A percentile compares a stretch with the other conserved stretches of the same genome.
These are phyloP conservation scores for Sisymbrium irio DNA, from an alignment of 345 rosid genomes.

Conservation along the genomic window DNA sequence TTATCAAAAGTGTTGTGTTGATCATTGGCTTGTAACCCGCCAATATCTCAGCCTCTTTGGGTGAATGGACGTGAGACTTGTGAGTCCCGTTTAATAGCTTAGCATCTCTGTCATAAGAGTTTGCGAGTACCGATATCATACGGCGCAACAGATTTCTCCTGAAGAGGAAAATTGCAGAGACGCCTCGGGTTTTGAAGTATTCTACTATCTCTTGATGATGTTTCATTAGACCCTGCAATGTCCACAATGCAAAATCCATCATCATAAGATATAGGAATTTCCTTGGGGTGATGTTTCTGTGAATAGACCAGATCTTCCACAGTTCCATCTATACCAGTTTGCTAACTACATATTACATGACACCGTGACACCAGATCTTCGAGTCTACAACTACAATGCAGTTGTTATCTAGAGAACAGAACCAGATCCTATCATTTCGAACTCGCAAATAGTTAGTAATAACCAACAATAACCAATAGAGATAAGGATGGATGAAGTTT, in stretches of 20 bases:
- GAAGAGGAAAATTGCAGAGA: conserved; percentile 81
- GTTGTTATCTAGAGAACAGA: neutral
- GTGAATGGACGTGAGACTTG: conserved; percentile 93
- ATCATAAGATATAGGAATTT: neutral
- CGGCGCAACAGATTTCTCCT: conserved; percentile 86
- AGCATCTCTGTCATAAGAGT: conserved; percentile 73
- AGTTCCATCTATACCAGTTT: no score
- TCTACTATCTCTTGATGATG: conserved; percentile 76
- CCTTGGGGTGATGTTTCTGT: neutral
- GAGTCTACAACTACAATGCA: neutral
- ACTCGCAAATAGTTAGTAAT: neutral
- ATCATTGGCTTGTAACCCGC: conserved; percentile 80
- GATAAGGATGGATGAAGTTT: neutral
- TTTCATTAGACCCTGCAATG: conserved; percentile 76
- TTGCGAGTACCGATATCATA: conserved; percentile 90
- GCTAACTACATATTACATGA: no score
- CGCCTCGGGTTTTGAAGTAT: conserved; percentile 77
- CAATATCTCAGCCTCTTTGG: conserved; percentile 84
- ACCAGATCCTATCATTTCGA: neutral
- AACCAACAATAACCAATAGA: neutral
- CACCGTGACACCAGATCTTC: no score
- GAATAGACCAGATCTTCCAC: no score
- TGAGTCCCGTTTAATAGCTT: conserved; percentile 88
- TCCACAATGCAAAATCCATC: neutral
- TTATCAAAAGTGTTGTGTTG: conserved; percentile 56